A percentile compares a stretch with the other conserved stretches of the same genome.
Conservation (phyloP, 306 rosid genomes). For the Medicago arabica region DNA sequence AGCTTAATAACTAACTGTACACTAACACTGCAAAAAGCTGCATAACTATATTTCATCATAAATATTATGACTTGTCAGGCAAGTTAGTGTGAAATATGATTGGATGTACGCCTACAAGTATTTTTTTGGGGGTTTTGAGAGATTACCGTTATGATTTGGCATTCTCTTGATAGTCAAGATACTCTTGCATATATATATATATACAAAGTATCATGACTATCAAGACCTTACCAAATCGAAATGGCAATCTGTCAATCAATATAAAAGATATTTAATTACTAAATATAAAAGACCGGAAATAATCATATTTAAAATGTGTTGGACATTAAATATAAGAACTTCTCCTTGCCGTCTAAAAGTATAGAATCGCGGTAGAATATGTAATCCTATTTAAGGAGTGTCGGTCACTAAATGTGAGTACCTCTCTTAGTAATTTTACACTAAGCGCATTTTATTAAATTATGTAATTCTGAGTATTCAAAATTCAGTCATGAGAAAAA, state of each 20-base stretch:
- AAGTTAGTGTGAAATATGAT: not conserved
- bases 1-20: not conserved
- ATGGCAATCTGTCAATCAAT: too few relatives aligned
- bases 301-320: too few relatives aligned
- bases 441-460: not conserved
- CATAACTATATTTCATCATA: not conserved
- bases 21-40: not conserved
- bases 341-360: too few relatives aligned
- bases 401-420: not conserved
- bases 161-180: too few relatives aligned
- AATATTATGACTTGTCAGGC: not conserved
- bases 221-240: too few relatives aligned
- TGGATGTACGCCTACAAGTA: not conserved
- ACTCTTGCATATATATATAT: too few relatives aligned
- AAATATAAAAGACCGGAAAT: too few relatives aligned
- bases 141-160: too few relatives aligned
- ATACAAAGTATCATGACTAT: too few relatives aligned
- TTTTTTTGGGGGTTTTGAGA: too few relatives aligned
- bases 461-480: not conserved
- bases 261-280: too few relatives aligned
- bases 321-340: too few relatives aligned
- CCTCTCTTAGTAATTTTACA: not conserved
- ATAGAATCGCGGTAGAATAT: not conserved
- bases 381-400: not conserved
- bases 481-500: slow-evolving; percentile 25